Conservation (phyloP, 208 protist genomes). For the Crithidia sp. region DNA sequence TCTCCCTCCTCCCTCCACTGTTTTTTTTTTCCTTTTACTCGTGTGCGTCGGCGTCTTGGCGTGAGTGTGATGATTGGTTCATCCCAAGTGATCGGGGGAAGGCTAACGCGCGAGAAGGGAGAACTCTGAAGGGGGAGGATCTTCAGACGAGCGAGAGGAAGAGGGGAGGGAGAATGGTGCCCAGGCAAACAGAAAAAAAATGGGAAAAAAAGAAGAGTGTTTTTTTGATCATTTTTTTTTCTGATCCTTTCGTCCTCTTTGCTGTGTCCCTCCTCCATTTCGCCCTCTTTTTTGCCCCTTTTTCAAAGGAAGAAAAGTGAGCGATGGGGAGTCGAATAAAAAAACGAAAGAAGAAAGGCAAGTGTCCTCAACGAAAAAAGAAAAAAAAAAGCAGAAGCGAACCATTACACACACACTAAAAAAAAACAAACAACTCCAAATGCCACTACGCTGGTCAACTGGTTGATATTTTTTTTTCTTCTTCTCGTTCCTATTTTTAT, state of each 20-base stretch:
- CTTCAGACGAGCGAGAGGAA: neutral
- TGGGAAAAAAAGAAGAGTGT: conserved; percentile 2
- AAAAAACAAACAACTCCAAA: neutral
- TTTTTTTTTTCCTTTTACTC: conserved; percentile 23
- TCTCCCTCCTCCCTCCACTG: neutral
- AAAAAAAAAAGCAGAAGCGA: no score
- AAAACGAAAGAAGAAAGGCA: no score
- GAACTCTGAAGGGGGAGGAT: neutral
- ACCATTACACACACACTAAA: neutral
- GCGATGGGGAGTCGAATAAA: no score
- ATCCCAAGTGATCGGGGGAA: conserved; percentile 8
- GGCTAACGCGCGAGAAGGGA: neutral
- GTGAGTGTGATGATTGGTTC: conserved; percentile 13
- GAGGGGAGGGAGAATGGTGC: neutral
- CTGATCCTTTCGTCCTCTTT: no score
- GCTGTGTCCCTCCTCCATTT: no score
- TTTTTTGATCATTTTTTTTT: no score
- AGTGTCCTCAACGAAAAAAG: no score
- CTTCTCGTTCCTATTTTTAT: conserved; percentile 31
- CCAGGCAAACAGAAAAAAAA: neutral
- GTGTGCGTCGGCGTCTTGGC: conserved; percentile 4
- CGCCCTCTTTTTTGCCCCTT: no score
- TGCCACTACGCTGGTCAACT: neutral
- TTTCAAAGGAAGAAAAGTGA: no score
- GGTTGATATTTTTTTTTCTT: conserved; percentile 25